Conservation (phyloP, 2,329 filamentous ascomycete genomes). For the Coccinonectria pachysandricola region DNA sequence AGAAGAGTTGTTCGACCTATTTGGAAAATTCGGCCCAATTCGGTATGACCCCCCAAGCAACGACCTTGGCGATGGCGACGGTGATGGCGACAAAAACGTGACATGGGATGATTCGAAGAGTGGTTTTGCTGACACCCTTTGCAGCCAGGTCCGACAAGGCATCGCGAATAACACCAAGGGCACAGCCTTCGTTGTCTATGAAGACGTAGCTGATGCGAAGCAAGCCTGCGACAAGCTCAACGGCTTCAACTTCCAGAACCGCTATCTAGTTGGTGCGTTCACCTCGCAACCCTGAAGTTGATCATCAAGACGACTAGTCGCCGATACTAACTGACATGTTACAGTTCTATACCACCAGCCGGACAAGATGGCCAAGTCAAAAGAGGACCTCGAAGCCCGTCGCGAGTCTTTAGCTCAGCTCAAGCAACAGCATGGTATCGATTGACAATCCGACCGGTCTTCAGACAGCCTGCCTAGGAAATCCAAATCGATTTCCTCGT, state of each 20-base stretch:
- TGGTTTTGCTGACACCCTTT: too few relatives aligned
- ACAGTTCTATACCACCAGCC: slow-evolving; percentile 54
- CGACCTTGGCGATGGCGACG: slow-evolving; percentile 2
- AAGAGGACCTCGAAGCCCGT: slow-evolving; percentile 87
- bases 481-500: slow-evolving; percentile 34
- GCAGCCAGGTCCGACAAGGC: slow-evolving; percentile 93
- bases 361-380: slow-evolving; percentile 66
- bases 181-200: slow-evolving; percentile 98
- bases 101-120: too few relatives aligned
- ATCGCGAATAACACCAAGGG: slow-evolving; percentile 97
- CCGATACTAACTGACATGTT: too few relatives aligned
- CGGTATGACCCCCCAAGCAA: slow-evolving; percentile 49
- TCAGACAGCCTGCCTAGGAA: slow-evolving; percentile 38
- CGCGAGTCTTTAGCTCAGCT: slow-evolving; percentile 96
- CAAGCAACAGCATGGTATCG: slow-evolving; percentile 96
- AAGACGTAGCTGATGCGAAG: slow-evolving; percentile 98
- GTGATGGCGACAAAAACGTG: too few relatives aligned
- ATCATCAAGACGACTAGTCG: too few relatives aligned
- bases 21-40: slow-evolving; percentile 93
- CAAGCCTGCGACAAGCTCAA: slow-evolving; percentile 98
- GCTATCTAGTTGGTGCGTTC: slow-evolving; percentile 91
- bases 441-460: slow-evolving; percentile 79
- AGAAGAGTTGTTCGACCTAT: slow-evolving; percentile 96
- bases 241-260: slow-evolving; percentile 99
- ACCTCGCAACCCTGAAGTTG: too few relatives aligned